phyloP scores from a whole-genome alignment of 208 protist species.

The Trypanosoma cruzi region DNA sequence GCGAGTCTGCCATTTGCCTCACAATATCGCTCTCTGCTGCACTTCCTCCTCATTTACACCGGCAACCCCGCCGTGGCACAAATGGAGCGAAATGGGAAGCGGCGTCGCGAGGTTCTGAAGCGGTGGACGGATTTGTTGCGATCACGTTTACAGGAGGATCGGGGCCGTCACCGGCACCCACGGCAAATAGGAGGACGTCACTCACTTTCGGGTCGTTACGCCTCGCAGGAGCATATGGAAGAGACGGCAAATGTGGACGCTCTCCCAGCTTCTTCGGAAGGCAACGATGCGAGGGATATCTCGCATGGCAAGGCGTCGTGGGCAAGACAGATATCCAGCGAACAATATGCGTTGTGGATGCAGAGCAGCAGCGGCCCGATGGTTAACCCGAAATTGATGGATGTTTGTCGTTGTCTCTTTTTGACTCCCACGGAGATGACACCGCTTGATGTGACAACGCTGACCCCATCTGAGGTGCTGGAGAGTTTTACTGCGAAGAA shows the following conservation, averaged over 20 bases:
- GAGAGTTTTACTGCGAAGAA: neutral
- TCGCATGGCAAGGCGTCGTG: neutral
- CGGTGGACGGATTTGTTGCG: conserved; percentile 23
- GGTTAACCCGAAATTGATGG: conserved; percentile 7
- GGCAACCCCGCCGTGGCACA: conserved; percentile 42
- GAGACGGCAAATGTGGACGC: neutral
- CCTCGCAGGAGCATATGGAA: conserved; percentile 14
- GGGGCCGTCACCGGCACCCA: neutral
- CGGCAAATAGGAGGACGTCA: conserved; percentile 1
- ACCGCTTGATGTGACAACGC: conserved; percentile 13
- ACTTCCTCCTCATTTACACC: conserved; percentile 41
- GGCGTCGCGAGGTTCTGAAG: conserved; percentile 26
- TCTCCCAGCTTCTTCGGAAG: neutral
- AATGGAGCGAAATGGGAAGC: conserved; percentile 27
- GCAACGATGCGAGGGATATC: neutral
- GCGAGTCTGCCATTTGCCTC: conserved; percentile 36
- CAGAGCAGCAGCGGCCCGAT: conserved; percentile 3
- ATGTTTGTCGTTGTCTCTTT: conserved; percentile 29
- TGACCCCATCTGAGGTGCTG: conserved; percentile 22
- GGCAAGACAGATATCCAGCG: neutral
- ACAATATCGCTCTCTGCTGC: conserved; percentile 49
- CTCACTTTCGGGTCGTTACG: conserved; percentile 8
- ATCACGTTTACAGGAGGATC: neutral
- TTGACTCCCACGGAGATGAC: conserved; percentile 8
- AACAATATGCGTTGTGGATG: conserved; percentile 14